These are phyloP conservation scores for Boeremia exigua DNA, from an alignment of 2,329 filamentous ascomycete species.

Conservation along the genomic window DNA sequence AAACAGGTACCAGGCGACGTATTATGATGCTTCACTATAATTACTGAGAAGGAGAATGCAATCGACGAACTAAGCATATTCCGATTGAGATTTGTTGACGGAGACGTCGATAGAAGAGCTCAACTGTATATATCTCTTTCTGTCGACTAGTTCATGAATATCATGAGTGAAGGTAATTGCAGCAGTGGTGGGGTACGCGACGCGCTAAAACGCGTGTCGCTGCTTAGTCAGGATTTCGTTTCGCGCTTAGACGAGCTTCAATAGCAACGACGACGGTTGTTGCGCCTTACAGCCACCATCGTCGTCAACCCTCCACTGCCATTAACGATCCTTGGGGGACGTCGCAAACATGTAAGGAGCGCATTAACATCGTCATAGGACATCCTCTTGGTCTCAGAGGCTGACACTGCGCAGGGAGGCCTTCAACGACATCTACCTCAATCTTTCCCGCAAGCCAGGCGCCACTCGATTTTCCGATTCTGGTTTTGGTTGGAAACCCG, in stretches of 20 bases:
- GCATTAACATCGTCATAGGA: not conserved
- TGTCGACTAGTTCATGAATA: not conserved
- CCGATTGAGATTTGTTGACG: too few relatives aligned
- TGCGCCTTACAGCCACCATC: not conserved
- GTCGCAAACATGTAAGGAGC: constrained; percentile 9
- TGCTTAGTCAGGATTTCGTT: not conserved
- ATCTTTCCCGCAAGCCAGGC: constrained; percentile 89
- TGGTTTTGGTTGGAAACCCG: constrained; percentile 94
- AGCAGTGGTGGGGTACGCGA: not conserved
- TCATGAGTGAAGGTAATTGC: not conserved
- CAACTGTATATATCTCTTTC: too few relatives aligned
- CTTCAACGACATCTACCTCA: constrained; percentile 96
- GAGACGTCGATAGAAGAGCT: too few relatives aligned
- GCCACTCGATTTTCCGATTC: constrained; percentile 95
- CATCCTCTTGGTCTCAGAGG: not conserved
- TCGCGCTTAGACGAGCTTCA: not conserved
- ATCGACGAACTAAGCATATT: too few relatives aligned
- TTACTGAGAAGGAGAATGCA: too few relatives aligned
- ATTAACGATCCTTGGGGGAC: not conserved
- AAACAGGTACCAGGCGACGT: too few relatives aligned
- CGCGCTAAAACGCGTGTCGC: constrained; percentile 12
- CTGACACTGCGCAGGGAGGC: constrained; percentile 69
- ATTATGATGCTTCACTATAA: too few relatives aligned
- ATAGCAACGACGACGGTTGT: constrained; percentile 5
- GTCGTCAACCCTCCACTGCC: constrained; percentile 5